These are phyloP conservation scores for Rostrohypoxylon terebratum DNA, from an alignment of 495 filamentous ascomycete genomes.

Conservation along the genomic window DNA sequence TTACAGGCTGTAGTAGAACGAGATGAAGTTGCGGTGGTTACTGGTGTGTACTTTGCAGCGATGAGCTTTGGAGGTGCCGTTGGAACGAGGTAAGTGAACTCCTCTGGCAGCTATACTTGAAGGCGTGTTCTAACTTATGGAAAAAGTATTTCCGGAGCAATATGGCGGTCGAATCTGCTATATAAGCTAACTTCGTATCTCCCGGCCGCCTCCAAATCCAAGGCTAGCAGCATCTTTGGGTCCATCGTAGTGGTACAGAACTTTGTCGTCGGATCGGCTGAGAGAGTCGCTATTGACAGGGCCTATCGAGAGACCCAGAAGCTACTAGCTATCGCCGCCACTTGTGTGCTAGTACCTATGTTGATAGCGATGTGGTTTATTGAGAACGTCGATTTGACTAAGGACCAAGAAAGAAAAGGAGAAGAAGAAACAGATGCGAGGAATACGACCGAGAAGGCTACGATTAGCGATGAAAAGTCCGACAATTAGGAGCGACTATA, in stretches of 20 bases:
- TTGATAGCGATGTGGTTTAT: constrained; percentile 1
- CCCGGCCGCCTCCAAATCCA: not conserved
- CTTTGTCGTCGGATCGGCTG: not conserved
- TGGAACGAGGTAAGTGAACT: not conserved
- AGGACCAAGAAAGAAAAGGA: not conserved
- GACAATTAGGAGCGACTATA: not conserved
- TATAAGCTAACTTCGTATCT: constrained; percentile 1
- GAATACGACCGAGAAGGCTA: not conserved
- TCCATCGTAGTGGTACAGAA: not conserved
- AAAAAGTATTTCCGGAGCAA: constrained; percentile 1
- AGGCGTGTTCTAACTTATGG: not conserved
- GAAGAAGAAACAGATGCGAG: not conserved
- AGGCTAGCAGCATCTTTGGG: not conserved
- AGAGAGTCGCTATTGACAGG: not conserved
- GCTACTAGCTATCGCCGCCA: not conserved
- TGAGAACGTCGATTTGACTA: not conserved
- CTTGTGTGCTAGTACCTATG: not conserved
- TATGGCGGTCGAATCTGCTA: not conserved
- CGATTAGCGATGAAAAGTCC: not conserved
- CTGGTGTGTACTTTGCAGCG: constrained; percentile 1
- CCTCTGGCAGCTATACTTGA: not conserved
- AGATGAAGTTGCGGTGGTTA: not conserved
- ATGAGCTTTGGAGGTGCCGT: constrained; percentile 3
- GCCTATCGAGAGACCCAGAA: not conserved
- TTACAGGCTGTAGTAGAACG: not conserved